These are phyloP conservation scores for Passiflora organensis DNA, from an alignment of 345 rosid species.

Conservation along the genomic window DNA sequence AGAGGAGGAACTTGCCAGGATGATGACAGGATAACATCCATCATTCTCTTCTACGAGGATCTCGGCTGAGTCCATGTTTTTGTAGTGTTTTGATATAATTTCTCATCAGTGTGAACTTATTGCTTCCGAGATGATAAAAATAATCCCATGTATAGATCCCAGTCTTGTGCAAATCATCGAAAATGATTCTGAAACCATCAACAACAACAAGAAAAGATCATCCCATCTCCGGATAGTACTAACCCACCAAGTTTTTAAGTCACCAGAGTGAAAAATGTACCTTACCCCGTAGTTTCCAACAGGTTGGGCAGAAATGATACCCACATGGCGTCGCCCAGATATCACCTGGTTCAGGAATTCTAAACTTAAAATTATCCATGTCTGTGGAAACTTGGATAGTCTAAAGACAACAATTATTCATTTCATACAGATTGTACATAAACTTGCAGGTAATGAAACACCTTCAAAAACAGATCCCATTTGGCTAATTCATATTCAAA, in stretches of 20 bases:
- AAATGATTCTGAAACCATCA: conserved; percentile 55
- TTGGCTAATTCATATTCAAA: too few species aligned
- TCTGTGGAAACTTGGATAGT: background rate
- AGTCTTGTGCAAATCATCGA: conserved; percentile 91
- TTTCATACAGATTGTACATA: background rate
- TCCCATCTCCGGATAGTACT: background rate
- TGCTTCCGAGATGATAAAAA: conserved; percentile 71
- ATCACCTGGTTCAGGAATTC: conserved; percentile 51
- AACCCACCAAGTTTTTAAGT: background rate
- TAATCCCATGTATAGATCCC: conserved; percentile 95
- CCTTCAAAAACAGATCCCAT: too few species aligned
- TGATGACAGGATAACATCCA: background rate
- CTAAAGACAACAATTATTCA: background rate
- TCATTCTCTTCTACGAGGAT: conserved; percentile 55
- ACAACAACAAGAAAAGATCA: too few species aligned
- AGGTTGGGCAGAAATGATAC: conserved; percentile 92
- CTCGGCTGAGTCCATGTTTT: conserved; percentile 85
- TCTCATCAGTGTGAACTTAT: conserved; percentile 78
- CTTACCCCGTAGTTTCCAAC: conserved; percentile 96
- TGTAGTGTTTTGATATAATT: conserved; percentile 63
- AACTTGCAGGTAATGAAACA: background rate
- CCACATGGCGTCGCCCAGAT: conserved; percentile 79
- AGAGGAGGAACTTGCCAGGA: background rate
- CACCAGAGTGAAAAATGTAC: conserved; percentile 32
- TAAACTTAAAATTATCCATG: background rate